Base-by-base conservation (phyloP, 495 filamentous ascomycete genomes). In the Aspergillus bridgeri region DNA sequence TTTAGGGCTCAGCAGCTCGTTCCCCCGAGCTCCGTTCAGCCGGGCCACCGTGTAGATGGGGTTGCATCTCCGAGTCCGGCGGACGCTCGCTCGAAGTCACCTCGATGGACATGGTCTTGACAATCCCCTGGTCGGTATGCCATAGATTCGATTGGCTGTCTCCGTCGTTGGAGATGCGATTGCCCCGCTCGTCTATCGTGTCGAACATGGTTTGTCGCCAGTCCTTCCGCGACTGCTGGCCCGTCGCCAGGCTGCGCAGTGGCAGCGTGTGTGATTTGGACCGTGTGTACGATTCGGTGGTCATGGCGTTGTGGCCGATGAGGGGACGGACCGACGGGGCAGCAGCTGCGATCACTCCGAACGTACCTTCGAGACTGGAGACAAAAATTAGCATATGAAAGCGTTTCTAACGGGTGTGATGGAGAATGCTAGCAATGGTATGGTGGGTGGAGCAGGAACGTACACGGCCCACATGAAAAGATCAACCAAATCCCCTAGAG, bases 271-370 rank as follows among this genome's bases (percentile, higher is more conserved):
- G 56, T 21, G 56, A 53, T 8, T 59, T 53, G 22, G 49, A 54
- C 15, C 51, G 49, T 19, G 56, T 54, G 42, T 59, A 59, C 7
- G 23, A 50, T 13, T 51, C 21, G 6, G 49, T 45, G 18, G 56
- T 53, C 42, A 59, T 47, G 21, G 56, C 53, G 43, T 59, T 59
- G 24, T 59, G 56, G 24, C 56, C 56, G 20, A 59, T 24, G 18
- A 59, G 45, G 6, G 56, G 56, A 15, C 56, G 51, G 1, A 59
- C 49, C 7, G 56, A 59, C 19, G 56, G 56, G 4, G 49, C 49
- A 18, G 49, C 49, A 7, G 49, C 49, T 5, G 49, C 49, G 21
- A 51, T 42, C 7, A 51, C 24, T 38, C 49, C 49, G 38, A 51
- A 51, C 3, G 49, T 51, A 6, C 27, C 49, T 51, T 51, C 49